phyloP scores from a whole-genome alignment of 2,329 filamentous ascomycete species.

The Juglanconis oblonga region DNA sequence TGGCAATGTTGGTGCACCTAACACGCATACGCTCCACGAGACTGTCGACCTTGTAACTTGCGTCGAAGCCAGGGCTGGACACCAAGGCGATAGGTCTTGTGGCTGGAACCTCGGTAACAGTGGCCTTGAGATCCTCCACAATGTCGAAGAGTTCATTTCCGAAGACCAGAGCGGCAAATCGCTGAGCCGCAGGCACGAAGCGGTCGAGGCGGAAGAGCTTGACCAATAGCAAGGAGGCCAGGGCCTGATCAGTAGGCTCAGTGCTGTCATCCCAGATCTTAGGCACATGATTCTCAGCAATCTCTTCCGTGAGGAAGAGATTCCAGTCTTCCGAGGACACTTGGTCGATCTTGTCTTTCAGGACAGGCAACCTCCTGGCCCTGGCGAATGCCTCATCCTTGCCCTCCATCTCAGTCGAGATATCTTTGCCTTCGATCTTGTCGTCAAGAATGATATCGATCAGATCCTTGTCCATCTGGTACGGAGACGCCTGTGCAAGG shows the following conservation, averaged over 20 bases:
- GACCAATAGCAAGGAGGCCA: slow-evolving; percentile 82
- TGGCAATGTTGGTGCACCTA: slow-evolving; percentile 93
- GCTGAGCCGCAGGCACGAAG: slow-evolving; percentile 88
- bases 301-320: slow-evolving; percentile 78
- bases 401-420: slow-evolving; percentile 65
- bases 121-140: slow-evolving; percentile 79
- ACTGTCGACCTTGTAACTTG: slow-evolving; percentile 97
- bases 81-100: slow-evolving; percentile 86
- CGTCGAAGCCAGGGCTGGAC: slow-evolving; percentile 95
- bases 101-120: slow-evolving; percentile 79
- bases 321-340: slow-evolving; percentile 69
- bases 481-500: slow-evolving; percentile 91
- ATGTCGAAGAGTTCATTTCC: slow-evolving; percentile 78
- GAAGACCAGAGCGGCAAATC: slow-evolving; percentile 85
- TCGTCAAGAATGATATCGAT: slow-evolving; percentile 85
- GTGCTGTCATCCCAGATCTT: slow-evolving; percentile 66
- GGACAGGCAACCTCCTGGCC: slow-evolving; percentile 65
- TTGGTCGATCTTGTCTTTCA: slow-evolving; percentile 69
- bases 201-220: slow-evolving; percentile 95
- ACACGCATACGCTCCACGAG: slow-evolving; percentile 81
- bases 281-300: slow-evolving; percentile 82
- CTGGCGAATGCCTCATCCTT: slow-evolving; percentile 67
- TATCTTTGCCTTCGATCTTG: slow-evolving; percentile 70
- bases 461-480: slow-evolving; percentile 86
- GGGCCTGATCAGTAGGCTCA: slow-evolving; percentile 68